These are phyloP conservation scores for Fomitiporia mediterranea DNA, from an alignment of 1,284 basidiomycete species.

Conservation along the genomic window DNA sequence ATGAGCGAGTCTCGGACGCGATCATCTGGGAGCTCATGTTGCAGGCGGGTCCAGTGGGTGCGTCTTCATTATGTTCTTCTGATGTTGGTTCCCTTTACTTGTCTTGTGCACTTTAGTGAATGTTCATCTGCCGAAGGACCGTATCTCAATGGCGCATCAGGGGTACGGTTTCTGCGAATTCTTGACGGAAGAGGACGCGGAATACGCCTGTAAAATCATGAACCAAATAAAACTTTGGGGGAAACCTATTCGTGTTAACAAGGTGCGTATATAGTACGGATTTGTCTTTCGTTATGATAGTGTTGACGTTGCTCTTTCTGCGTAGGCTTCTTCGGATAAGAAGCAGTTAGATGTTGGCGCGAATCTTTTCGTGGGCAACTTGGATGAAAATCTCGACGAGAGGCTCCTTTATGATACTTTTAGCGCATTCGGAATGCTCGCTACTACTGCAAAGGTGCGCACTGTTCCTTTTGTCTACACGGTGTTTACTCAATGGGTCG, in stretches of 20 bases:
- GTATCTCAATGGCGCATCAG: slow-evolving; percentile 96
- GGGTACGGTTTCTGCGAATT: slow-evolving; percentile 99
- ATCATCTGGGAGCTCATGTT: slow-evolving; percentile 98
- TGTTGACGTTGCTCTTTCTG: slow-evolving; percentile 8
- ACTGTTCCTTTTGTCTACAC: slow-evolving; percentile 1
- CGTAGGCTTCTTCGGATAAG: slow-evolving; percentile 88
- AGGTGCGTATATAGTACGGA: slow-evolving; percentile 51
- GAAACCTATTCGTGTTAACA: slow-evolving; percentile 97
- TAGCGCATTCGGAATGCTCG: slow-evolving; percentile 89
- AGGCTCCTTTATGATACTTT: slow-evolving; percentile 92
- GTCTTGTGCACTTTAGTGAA: slow-evolving; percentile 56
- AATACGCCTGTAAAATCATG: slow-evolving; percentile 99
- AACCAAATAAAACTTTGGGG: slow-evolving; percentile 99
- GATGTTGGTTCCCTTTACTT: background rate
- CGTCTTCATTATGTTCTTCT: slow-evolving; percentile 30
- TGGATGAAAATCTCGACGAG: slow-evolving; percentile 95
- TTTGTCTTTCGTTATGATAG: background rate
- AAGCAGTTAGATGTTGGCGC: slow-evolving; percentile 98
- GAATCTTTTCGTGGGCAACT: slow-evolving; percentile 93
- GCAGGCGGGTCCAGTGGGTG: slow-evolving; percentile 95
- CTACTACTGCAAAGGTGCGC: slow-evolving; percentile 86
- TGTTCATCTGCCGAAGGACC: slow-evolving; percentile 98
- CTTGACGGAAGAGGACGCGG: slow-evolving; percentile 94
- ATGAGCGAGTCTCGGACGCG: slow-evolving; percentile 91
- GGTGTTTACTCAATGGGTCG: slow-evolving; percentile 19